Percentiles rank a stretch among this genome's conserved stretches.
Evolutionary conservation across 176 grass and related monocot genomes (phyloP).

Genomic region (Aegilops speltoides): DNA sequence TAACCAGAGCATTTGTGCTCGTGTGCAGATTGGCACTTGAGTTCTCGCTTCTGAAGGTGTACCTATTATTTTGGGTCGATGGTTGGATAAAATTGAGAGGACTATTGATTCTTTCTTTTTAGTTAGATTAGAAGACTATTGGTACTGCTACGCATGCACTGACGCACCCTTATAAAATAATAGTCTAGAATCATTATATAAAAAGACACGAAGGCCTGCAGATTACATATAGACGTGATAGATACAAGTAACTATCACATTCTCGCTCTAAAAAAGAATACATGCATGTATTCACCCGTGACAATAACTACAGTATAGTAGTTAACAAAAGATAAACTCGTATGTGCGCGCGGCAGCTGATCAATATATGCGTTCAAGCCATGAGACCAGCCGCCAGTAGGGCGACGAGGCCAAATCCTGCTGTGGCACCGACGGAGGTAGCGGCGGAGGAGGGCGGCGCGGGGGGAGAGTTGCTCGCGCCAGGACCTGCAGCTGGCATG

Average conservation of each 20-base stretch:
- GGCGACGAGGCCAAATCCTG: neutral
- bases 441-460: neutral
- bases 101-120: too few species aligned
- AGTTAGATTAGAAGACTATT: too few species aligned
- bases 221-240: neutral
- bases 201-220: neutral
- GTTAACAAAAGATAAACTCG: neutral
- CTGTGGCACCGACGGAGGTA: neutral
- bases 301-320: neutral
- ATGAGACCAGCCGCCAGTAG: slow-evolving; percentile 7
- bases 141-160: too few species aligned
- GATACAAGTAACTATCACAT: neutral
- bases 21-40: too few species aligned
- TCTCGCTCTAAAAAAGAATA: neutral
- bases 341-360: neutral
- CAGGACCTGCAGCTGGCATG: neutral
- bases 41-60: too few species aligned
- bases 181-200: neutral
- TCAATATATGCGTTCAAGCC: neutral
- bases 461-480: neutral
- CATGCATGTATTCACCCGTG: neutral
- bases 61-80: too few species aligned
- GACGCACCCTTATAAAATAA: too few species aligned
- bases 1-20: too few species aligned
- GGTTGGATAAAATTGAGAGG: too few species aligned